These are phyloP conservation scores for Xylaria sp. DNA, from an alignment of 2,329 filamentous ascomycete genomes.

Conservation along the genomic window DNA sequence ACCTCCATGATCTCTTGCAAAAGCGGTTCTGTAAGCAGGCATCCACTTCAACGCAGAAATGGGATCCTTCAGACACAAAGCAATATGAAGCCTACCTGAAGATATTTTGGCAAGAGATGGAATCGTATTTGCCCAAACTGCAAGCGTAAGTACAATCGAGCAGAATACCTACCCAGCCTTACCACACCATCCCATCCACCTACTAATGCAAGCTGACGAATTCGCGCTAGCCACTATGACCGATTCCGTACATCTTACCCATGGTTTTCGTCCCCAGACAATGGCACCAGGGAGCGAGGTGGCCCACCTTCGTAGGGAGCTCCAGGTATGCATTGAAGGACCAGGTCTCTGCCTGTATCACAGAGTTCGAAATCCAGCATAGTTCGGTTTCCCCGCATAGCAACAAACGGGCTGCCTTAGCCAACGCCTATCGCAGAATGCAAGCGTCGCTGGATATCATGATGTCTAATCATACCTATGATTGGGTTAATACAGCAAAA, in stretches of 20 bases:
- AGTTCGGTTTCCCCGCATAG: not conserved
- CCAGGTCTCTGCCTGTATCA: slow-evolving; percentile 23
- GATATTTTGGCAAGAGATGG: slow-evolving; percentile 20
- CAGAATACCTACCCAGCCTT: too few relatives aligned
- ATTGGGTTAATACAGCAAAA: slow-evolving; percentile 28
- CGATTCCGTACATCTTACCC: slow-evolving; percentile 18
- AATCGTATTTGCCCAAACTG: slow-evolving; percentile 26
- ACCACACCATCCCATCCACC: not conserved
- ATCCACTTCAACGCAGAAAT: not conserved
- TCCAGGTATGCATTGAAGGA: slow-evolving; percentile 33
- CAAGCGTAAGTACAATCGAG: slow-evolving; percentile 15
- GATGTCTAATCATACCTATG: slow-evolving; percentile 28
- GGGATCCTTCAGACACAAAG: not conserved
- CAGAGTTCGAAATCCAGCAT: slow-evolving; percentile 12
- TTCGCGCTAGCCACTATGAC: slow-evolving; percentile 27
- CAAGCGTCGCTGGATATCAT: slow-evolving; percentile 23
- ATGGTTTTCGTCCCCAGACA: not conserved
- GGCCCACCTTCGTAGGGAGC: slow-evolving; percentile 22
- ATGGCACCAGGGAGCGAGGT: slow-evolving; percentile 6
- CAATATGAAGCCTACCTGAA: slow-evolving; percentile 9
- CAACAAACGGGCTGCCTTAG: slow-evolving; percentile 1
- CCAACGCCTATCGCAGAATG: slow-evolving; percentile 16
- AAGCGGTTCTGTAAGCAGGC: not conserved
- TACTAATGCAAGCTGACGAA: not conserved
- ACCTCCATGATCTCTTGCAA: slow-evolving; percentile 13